Base-by-base conservation (phyloP, 2,329 filamentous ascomycete species). In the Metarhizium brunneum region DNA sequence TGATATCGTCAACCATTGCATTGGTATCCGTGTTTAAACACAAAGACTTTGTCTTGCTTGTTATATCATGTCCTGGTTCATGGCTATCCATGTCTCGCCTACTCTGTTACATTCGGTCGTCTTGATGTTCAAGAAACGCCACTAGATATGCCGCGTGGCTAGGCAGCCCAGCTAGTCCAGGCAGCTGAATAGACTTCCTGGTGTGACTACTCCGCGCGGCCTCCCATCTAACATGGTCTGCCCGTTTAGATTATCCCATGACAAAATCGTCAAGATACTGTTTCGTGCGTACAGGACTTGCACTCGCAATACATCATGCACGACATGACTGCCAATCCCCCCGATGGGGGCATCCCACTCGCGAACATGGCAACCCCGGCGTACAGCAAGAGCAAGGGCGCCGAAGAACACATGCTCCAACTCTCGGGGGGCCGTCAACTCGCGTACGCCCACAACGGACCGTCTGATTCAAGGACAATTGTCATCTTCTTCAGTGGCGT, bases 391-490 rank as follows among this genome's bases (percentile, higher is more conserved):
- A 38, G 49, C 8, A 51, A 58, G 14, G 59, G 60, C 36, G 54
- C 51, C 7, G 55, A 52, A 47, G 57, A 62, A 51, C 64, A 57
- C 29, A 30, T 48, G 2, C 45, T 48, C 14, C 25, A 29, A 30
- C 54, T 63, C 1, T 43, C 55, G 7, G 38, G 50, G 38, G 47
- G 32, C 20, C 52, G 62, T 16, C 59, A 62, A n/a, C 38, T 64
- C 1, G 62, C 63, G 11, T 64, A 61, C 51, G 58, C 63, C 11
- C 52, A 57, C 56, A 64, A 63, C 36, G 62, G 63, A 2, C 63
- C 62, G 2, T 35, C 47, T 5, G 32, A 43, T 2, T 57, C 60
- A 2, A 60, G 57, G 7, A 61, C 54, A 32, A 42, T 62, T 29
- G 30, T 63, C 45, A 36, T 64, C 29, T 64, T 63, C 56, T 64